Evolutionary conservation across 169 alveolate genomes (phyloP).

Genomic region (Plasmodium ovale): DNA sequence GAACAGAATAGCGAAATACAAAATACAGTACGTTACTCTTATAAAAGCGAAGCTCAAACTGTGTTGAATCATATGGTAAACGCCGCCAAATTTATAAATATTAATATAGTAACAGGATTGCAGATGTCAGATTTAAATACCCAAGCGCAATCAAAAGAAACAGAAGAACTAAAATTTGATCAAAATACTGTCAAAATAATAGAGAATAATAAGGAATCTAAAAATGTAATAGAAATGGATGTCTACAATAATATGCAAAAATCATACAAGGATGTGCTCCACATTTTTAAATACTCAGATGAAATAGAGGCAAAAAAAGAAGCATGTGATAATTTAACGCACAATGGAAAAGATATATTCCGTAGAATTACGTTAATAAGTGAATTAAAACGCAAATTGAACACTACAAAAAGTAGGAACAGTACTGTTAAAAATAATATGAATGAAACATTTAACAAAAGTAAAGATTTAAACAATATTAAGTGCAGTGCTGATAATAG

Average conservation of each 20-base stretch:
- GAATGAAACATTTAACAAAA: not conserved
- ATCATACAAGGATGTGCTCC: not conserved
- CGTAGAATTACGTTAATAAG: not conserved
- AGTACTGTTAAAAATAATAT: not conserved
- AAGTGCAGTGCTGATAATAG: not conserved
- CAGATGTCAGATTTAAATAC: not conserved
- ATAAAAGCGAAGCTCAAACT: not conserved
- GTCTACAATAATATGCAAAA: not conserved
- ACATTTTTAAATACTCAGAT: conserved; percentile 14
- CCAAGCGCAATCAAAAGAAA: not conserved
- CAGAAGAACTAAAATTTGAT: conserved; percentile 2
- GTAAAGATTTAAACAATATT: not conserved
- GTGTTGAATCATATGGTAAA: not conserved
- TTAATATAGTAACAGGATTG: not conserved
- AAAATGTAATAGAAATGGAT: not conserved
- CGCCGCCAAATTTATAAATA: conserved; percentile 9
- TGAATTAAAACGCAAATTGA: not conserved
- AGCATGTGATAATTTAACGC: not conserved
- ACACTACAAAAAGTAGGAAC: not conserved
- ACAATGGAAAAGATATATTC: not conserved
- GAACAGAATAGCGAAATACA: not conserved
- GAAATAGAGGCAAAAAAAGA: not conserved
- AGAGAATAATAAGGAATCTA: not conserved
- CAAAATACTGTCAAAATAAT: not conserved
- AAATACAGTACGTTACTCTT: not conserved